Base-by-base conservation (phyloP, 108 stramenopile genomes). In the Cyclotella cryptica region DNA sequence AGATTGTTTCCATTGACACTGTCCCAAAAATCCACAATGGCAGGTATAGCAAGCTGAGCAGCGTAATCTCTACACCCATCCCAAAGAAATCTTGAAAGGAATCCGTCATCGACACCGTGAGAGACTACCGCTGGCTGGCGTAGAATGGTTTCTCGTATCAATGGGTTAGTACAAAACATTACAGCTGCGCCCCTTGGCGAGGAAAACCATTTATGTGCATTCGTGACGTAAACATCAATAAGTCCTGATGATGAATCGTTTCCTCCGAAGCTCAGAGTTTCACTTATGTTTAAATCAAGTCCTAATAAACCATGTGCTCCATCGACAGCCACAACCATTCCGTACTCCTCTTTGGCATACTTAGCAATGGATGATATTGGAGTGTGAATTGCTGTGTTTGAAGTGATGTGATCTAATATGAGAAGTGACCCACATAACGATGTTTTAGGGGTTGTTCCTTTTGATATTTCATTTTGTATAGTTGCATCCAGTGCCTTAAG, bases 41-140 rank as follows among this genome's bases (percentile, higher is more conserved):
- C 86, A 47, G 91, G 91, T 22, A 92, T 18, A 18, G 87, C 72
- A 1, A 92, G 61, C 22, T 88, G 84, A 8, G 88, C 87, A 0
- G 88, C 79, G 62, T 92, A 89, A 64, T 89, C 91, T 28, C 91
- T 84, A 69, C 86, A 87, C 13, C 91, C 91, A 85, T 92, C 91
- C 87, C 87, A 92, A 22, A 92, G 28, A 67, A 85, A 92, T 53
- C 91, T 80, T 51, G 88, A 89, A n/a, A 87, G 65, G 57, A 79
- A 89, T 51, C 88, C 91, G 55, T 88, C 83, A 44, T 88, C 85
- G 12, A 89, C 47, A 0, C 91, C 91, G 74, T 92, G 91, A 18
- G 86, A 87, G 13, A 89, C 81, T 13, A 92, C 85, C 5, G 91
- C 86, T 21, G 91, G 91, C 42, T 84, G 74, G 46, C 69, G 30